Percentiles rank a stretch among this genome's conserved stretches.
These are phyloP conservation scores for Penicillium macrosclerotiorum DNA, from an alignment of 495 filamentous ascomycete genomes.

Conservation along the genomic window DNA sequence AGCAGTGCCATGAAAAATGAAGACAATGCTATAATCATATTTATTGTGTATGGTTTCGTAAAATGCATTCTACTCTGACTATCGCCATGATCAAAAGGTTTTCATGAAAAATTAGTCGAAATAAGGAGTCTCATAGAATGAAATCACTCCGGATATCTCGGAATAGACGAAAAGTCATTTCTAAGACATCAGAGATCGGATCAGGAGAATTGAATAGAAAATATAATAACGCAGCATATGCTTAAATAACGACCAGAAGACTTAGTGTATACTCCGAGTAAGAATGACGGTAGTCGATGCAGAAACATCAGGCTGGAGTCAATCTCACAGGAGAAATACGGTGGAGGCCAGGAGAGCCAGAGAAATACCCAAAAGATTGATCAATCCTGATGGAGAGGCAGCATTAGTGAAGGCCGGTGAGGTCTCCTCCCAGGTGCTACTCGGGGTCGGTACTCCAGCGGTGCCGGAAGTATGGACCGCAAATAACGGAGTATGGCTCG, in stretches of 20 bases:
- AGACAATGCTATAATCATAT: too few relatives aligned
- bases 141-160: conserved; percentile 5
- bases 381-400: conserved; percentile 9
- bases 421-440: conserved; percentile 18
- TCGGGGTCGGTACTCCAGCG: conserved; percentile 12
- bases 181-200: conserved; percentile 2
- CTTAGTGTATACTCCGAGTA: not conserved
- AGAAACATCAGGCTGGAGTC: not conserved
- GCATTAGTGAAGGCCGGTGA: conserved; percentile 25
- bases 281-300: not conserved
- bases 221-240: not conserved
- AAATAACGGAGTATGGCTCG: conserved; percentile 18
- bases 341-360: not conserved
- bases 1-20: too few relatives aligned
- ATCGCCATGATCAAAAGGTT: too few relatives aligned
- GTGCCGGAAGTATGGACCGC: conserved; percentile 16
- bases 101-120: not conserved
- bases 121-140: not conserved
- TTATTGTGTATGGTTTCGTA: too few relatives aligned
- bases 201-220: not conserved
- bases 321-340: not conserved
- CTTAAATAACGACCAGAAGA: not conserved
- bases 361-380: not conserved
- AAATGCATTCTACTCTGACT: too few relatives aligned
- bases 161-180: not conserved